Evolutionary conservation across 768 basidiomycete genomes (phyloP).

Genomic region (Mycena rosella): DNA sequence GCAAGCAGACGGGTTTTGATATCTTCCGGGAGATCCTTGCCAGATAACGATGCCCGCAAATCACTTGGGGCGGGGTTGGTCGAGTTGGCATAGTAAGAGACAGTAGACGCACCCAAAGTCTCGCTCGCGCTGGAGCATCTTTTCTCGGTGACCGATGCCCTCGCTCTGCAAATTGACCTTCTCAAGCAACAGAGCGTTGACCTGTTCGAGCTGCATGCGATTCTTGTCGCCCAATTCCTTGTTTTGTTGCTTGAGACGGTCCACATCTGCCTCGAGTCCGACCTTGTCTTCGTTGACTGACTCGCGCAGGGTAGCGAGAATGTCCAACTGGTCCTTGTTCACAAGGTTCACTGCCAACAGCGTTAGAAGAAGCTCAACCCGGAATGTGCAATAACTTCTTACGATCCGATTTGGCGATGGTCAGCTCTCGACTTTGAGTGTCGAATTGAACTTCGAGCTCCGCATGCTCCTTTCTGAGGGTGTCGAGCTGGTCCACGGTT

Average conservation of each 20-base stretch:
- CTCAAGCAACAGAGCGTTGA: constrained; percentile 87
- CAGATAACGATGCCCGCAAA: constrained; percentile 79
- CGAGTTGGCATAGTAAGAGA: background rate
- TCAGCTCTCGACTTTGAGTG: constrained; percentile 73
- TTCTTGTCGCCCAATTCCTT: constrained; percentile 85
- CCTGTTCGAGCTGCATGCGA: constrained; percentile 90
- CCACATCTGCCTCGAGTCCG: constrained; percentile 76
- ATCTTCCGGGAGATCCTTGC: constrained; percentile 86
- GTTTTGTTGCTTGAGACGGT: constrained; percentile 73
- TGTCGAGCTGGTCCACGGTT: constrained; percentile 84
- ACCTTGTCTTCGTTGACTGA: constrained; percentile 92
- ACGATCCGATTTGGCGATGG: constrained; percentile 90
- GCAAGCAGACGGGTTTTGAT: constrained; percentile 79
- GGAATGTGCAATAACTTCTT: constrained; percentile 45
- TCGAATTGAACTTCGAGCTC: constrained; percentile 81
- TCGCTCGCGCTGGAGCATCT: constrained; percentile 86
- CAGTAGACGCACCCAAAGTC: constrained; percentile 74
- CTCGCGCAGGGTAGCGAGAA: constrained; percentile 86
- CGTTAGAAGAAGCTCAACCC: constrained; percentile 17
- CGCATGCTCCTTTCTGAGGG: constrained; percentile 73
- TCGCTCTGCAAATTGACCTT: constrained; percentile 93
- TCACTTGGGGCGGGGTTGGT: constrained; percentile 61
- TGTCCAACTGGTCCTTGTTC: constrained; percentile 94
- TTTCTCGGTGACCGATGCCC: constrained; percentile 90
- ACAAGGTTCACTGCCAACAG: constrained; percentile 80